Base-by-base conservation (phyloP, 2,329 filamentous ascomycete genomes). In the Neopestalotiopsis sp. region DNA sequence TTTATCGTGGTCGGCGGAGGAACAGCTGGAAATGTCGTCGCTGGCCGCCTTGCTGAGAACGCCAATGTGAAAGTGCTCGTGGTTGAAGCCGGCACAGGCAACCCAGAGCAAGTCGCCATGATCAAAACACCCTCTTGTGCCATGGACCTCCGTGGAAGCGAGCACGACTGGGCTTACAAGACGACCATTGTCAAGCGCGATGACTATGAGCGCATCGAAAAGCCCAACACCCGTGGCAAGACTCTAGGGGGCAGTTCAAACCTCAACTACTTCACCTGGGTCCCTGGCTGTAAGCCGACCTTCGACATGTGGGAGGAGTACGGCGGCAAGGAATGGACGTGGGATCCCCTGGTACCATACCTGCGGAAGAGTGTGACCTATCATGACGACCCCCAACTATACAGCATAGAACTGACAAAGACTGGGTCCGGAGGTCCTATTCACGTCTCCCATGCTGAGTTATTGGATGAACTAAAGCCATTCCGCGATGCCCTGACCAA, bases 261-360 rank as follows among this genome's bases (percentile, higher is more conserved):
- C 52, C 76, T 89, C 63, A 91, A 91, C 78, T 91, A 91, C 76
- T 90, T 87, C 77, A 90, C 88, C 14, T 91, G 89, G 89, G 82
- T 89, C 4, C 87, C 84, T 1, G 89, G 89, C 1, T 86, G 83
- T 68, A 84, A 84, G 67, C 81, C 82, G 2, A 90, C 88, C 0
- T 91, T 88, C 72, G 86, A 95, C 75, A 90, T 91, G 24, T 88
- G 91, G 83, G 89, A 89, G n/a, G 92, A 92, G 78, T 87, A 86
- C 42, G 92, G 92, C 63, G 93, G 92, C 5, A 89, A 92, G 72
- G 83, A 87, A 62, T 91, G 89, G 89, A 89, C 80, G 0, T 90
- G 86, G 85, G 82, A 88, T 1, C 79, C 76, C 9, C 78, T 81
- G 52, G 79, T 83, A 3, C 79, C 82, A 7, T 90, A 89, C 71